Evolutionary conservation across 2,329 filamentous ascomycete genomes (phyloP).

Genomic region (Pseudocercospora eumusae): DNA sequence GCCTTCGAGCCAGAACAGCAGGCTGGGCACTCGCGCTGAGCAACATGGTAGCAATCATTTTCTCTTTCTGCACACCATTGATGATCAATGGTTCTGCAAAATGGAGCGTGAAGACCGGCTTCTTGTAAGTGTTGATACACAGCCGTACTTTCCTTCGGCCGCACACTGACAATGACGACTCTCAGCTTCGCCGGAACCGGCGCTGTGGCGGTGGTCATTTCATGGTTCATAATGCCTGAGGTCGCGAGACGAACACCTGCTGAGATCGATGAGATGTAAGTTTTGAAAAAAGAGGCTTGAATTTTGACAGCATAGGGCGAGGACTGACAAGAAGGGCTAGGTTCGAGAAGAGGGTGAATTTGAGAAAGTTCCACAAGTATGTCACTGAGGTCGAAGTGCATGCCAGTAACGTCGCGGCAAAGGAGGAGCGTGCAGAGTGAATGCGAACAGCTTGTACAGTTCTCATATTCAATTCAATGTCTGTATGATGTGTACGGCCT

Average conservation of each 20-base stretch:
- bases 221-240: constrained; percentile 45
- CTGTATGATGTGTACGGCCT: not conserved
- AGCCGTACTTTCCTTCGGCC: not conserved
- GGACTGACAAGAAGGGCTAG: not conserved
- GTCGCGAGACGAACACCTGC: constrained; percentile 41
- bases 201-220: constrained; percentile 37
- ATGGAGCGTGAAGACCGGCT: constrained; percentile 52
- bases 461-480: not conserved
- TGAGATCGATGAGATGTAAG: constrained; percentile 46
- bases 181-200: constrained; percentile 42
- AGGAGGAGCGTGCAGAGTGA: not conserved
- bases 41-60: constrained; percentile 48
- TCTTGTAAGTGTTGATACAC: constrained; percentile 42
- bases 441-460: not conserved
- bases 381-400: constrained; percentile 42
- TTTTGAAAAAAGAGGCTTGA: constrained; percentile 8
- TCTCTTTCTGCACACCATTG: constrained; percentile 49
- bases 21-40: constrained; percentile 46
- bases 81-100: constrained; percentile 47
- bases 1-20: constrained; percentile 45
- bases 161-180: not conserved
- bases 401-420: not conserved
- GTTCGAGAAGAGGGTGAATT: constrained; percentile 42
- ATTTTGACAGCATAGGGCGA: not conserved
- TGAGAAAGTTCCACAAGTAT: constrained; percentile 43